Percentiles rank a stretch among this genome's conserved stretches.
Conservation (phyloP, 163 green algal genomes). For the Prototheca wickerhamii region DNA sequence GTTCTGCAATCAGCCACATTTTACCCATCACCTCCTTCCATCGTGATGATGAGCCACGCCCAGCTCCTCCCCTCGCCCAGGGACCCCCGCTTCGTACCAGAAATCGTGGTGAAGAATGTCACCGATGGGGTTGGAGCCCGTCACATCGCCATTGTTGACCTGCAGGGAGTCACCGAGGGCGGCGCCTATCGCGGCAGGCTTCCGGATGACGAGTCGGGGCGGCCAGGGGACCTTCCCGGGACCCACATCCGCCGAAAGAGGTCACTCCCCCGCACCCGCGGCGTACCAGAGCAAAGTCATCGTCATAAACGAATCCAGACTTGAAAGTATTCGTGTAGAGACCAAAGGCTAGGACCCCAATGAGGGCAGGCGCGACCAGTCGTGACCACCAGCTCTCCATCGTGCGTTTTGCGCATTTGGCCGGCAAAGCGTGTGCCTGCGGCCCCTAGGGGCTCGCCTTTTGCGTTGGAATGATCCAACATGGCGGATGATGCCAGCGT, state of each 20-base stretch:
- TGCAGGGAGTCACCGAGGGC: constrained; percentile 11
- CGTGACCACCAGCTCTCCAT: too few relatives aligned
- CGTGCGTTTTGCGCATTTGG: too few relatives aligned
- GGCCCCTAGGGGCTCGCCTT: constrained; percentile 1
- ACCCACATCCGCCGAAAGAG: background rate
- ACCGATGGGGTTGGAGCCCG: constrained; percentile 15
- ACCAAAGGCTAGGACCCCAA: constrained; percentile 3
- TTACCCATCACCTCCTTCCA: too few relatives aligned
- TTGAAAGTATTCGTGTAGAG: constrained; percentile 51
- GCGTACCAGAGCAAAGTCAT: constrained; percentile 61
- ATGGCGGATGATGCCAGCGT: too few relatives aligned
- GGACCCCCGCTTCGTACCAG: constrained; percentile 32
- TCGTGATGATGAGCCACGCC: too few relatives aligned
- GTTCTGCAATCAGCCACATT: too few relatives aligned
- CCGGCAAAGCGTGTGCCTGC: too few relatives aligned
- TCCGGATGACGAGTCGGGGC: too few relatives aligned
- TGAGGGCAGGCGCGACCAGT: background rate
- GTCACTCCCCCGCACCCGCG: background rate
- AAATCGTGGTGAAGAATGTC: constrained; percentile 55
- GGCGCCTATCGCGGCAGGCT: too few relatives aligned
- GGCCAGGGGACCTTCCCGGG: too few relatives aligned
- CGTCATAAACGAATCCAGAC: constrained; percentile 57
- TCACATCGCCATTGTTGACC: constrained; percentile 57
- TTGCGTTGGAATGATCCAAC: background rate
- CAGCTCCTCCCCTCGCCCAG: background rate